Base-by-base conservation (phyloP, 768 basidiomycete genomes). In the Lepiota venenata region DNA sequence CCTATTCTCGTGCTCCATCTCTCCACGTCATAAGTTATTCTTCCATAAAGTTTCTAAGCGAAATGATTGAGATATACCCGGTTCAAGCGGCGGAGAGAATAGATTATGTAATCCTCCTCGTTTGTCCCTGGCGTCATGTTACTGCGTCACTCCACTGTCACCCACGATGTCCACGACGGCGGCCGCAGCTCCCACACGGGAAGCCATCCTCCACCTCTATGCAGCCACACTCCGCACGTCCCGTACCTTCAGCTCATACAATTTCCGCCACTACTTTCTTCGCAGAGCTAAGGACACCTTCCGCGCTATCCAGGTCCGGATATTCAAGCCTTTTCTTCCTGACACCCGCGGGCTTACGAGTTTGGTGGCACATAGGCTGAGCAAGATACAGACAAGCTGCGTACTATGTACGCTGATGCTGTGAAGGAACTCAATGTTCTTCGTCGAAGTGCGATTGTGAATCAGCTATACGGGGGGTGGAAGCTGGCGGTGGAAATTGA, bases 211-310 rank as follows among this genome's bases (percentile, higher is more conserved):
- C 25, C 77, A 76, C 48, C 82, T 98, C 11, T 95, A 97, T 68
- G 69, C 82, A 20, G 75, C 83, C 14, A 87, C 82, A 60, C 80
- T 94, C 50, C 82, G 87, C 60, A 80, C 91, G 9, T 85, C 93
- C 22, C 80, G 79, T 58, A 81, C 86, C 16, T 98, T 97, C 75
- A 85, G 87, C 65, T 93, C 93, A 15, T 98, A 98, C 76, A 98
- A 98, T 73, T 98, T 96, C 70, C 81, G 93, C 32, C 76, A 85
- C 53, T 97, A 96, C 69, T 97, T 95, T 67, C 58, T 88, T 21
- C 72, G 74, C 12, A 76, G 84, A 38, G 88, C 94, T 5, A 81
- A 82, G 65, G 79, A 81, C 29, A 81, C 78, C 4, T 97, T 96
- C 75, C 74, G 82, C 12, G 65, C 73, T n/a, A 82, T 92, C 18